Conservation (phyloP, 139 green algal species). For the Closterium sp. region DNA sequence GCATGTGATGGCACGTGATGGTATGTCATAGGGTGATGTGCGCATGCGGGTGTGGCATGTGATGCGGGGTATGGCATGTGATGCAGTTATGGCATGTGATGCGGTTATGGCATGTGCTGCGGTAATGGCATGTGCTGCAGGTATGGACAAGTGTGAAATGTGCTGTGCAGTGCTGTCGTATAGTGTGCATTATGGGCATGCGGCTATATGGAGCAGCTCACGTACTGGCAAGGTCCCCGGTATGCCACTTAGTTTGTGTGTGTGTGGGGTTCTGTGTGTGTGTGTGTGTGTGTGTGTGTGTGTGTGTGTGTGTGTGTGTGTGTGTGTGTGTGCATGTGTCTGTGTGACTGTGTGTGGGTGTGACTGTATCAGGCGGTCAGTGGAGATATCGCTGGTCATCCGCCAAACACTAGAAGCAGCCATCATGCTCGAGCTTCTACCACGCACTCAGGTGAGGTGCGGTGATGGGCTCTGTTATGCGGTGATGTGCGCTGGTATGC, state of each 20-base stretch:
- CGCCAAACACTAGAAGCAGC: constrained; percentile 78
- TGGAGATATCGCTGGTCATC: constrained; percentile 75
- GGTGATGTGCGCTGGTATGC: too few relatives aligned
- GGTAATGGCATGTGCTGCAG: too few relatives aligned
- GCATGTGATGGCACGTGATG: too few relatives aligned
- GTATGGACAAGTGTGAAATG: background rate
- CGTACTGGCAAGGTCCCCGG: background rate
- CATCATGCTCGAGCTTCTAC: constrained; percentile 78
- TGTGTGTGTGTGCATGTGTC: background rate
- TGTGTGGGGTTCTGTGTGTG: background rate
- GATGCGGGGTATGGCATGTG: too few relatives aligned
- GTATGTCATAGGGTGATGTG: background rate
- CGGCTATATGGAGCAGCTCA: background rate
- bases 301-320: background rate
- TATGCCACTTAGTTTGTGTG: background rate
- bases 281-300: background rate
- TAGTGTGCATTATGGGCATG: background rate
- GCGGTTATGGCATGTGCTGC: too few relatives aligned
- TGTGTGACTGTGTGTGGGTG: background rate
- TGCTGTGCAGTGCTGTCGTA: too few relatives aligned
- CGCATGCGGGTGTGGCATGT: background rate
- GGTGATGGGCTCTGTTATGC: too few relatives aligned
- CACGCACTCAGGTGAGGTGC: constrained; percentile 52
- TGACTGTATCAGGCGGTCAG: constrained; percentile 59
- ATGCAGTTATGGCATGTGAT: background rate